phyloP scores from a whole-genome alignment of 2,329 filamentous ascomycete genomes.

The Epichloe typhina region DNA sequence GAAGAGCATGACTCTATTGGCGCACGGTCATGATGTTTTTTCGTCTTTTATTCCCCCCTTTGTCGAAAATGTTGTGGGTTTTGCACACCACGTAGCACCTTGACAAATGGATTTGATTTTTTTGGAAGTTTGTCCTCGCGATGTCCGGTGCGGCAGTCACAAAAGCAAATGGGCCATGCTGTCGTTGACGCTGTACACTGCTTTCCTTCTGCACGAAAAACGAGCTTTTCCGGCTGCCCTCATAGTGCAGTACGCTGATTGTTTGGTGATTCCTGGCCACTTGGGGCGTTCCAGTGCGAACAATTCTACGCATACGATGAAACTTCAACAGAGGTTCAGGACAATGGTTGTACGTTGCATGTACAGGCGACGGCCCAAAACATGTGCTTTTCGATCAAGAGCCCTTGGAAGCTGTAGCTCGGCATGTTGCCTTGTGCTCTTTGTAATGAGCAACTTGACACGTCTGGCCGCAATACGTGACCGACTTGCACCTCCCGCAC shows the following conservation, averaged over 20 bases:
- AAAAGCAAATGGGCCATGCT: not conserved
- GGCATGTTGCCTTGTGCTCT: constrained; percentile 7
- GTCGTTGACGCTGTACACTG: not conserved
- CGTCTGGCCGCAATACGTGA: constrained; percentile 6
- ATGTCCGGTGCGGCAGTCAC: too few relatives aligned
- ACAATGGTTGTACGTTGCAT: too few relatives aligned
- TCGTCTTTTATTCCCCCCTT: not conserved
- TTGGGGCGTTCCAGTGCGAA: too few relatives aligned
- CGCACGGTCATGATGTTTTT: not conserved
- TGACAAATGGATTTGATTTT: not conserved
- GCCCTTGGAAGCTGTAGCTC: not conserved
- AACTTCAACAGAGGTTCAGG: too few relatives aligned
- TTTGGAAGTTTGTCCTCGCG: too few relatives aligned
- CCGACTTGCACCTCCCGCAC: constrained; percentile 8
- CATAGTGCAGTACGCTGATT: too few relatives aligned
- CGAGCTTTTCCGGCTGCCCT: too few relatives aligned
- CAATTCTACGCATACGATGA: too few relatives aligned
- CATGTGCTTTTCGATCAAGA: too few relatives aligned
- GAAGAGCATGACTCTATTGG: not conserved
- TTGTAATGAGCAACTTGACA: constrained; percentile 8
- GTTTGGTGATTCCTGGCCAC: too few relatives aligned
- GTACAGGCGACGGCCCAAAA: too few relatives aligned
- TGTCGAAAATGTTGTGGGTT: not conserved
- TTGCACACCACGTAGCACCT: not conserved
- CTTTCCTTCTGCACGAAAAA: too few relatives aligned